Base-by-base conservation (phyloP, 75 land plant species). In the Sequoia sempervirens region DNA sequence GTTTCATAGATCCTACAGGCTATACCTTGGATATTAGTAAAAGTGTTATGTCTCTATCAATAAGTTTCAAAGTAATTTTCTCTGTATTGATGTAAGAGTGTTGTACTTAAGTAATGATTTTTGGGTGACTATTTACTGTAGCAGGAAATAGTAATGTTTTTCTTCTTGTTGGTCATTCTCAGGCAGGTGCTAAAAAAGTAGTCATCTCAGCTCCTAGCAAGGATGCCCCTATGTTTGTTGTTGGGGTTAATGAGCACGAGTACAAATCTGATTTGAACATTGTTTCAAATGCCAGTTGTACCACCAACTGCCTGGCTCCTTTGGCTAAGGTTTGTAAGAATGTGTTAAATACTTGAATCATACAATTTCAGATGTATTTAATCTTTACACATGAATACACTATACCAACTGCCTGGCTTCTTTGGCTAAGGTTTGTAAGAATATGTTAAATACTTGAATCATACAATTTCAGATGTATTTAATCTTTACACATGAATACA, bases 281-380 rank as follows among this genome's bases (percentile, higher is more conserved):
- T 83, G 94, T 97, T 34, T 97, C 99, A n/a, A 97, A 97, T 86
- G 99, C 99, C 17, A 94, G 99, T 87, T 97, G 99, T 93, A 97
- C 99, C 30, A 97, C 99, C 41, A 97, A 97, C n/a, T n/a, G n/a
- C n/a, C n/a, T n/a, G n/a, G n/a, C n/a, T n/a, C n/a, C n/a, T n/a
- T n/a, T n/a, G n/a, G n/a, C n/a, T n/a, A n/a, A n/a, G n/a, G n/a
- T n/a, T n/a, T n/a, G n/a, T n/a, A n/a, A n/a, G n/a, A n/a, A n/a
- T n/a, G n/a, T n/a, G n/a, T n/a, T n/a, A n/a, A n/a, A n/a, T n/a
- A n/a, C n/a, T n/a, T n/a, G n/a, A n/a, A n/a, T n/a, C n/a, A n/a
- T n/a, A n/a, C n/a, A n/a, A n/a, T n/a, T n/a, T n/a, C n/a, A n/a
- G n/a, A n/a, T n/a, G n/a, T n/a, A n/a, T n/a, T n/a, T n/a, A n/a